phyloP scores from a whole-genome alignment of 208 protist genomes.

The Wallacemonas rigidus region DNA sequence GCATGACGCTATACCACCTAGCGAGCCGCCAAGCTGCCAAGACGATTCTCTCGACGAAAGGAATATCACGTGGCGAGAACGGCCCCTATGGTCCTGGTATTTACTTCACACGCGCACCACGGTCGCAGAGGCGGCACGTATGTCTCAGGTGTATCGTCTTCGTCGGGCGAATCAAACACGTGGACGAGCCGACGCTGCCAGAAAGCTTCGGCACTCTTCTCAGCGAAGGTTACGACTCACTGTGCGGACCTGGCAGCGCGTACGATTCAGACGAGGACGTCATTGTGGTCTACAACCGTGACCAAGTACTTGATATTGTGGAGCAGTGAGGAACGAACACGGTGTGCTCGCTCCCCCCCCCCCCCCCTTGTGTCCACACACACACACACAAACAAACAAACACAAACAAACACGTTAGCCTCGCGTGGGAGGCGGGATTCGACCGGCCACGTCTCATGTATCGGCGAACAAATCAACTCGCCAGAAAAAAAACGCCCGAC shows the following conservation, averaged over 20 bases:
- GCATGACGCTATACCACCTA: neutral
- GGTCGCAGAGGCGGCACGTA: neutral
- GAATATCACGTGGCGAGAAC: neutral
- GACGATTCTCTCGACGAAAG: neutral
- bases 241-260: neutral
- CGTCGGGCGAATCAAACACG: conserved; percentile 1
- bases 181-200: neutral
- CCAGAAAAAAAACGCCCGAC: too few relatives aligned
- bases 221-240: neutral
- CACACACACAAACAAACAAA: too few relatives aligned
- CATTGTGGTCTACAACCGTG: conserved; percentile 3
- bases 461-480: too few relatives aligned
- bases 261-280: neutral
- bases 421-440: too few relatives aligned
- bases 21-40: neutral
- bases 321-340: too few relatives aligned
- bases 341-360: too few relatives aligned
- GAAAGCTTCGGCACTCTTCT: neutral
- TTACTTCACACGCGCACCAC: neutral
- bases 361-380: too few relatives aligned
- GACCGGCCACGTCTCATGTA: too few relatives aligned
- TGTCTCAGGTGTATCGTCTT: conserved; percentile 11
- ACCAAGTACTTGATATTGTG: conserved; percentile 4
- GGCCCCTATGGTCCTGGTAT: conserved; percentile 3
- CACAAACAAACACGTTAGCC: too few relatives aligned